A percentile compares a stretch with the other conserved stretches of the same genome.
These are phyloP conservation scores for Phalaenopsis aphrodite DNA, from an alignment of 106 monocot genomes.

Conservation along the genomic window DNA sequence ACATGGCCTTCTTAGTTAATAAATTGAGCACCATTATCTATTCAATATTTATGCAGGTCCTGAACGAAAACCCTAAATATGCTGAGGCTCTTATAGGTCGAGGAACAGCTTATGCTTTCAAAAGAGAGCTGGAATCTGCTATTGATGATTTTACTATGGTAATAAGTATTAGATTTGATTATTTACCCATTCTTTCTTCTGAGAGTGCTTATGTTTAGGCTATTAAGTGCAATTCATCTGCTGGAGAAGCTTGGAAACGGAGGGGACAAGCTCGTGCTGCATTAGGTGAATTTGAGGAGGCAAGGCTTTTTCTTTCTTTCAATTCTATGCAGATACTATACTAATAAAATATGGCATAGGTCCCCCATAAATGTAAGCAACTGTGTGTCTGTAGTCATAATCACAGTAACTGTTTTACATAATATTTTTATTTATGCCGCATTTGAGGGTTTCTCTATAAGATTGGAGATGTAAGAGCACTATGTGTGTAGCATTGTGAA, in stretches of 20 bases:
- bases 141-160: slow-evolving; percentile 95
- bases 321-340: background rate
- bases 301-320: slow-evolving; percentile 12
- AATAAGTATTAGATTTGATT: background rate
- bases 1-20: background rate
- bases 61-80: slow-evolving; percentile 73
- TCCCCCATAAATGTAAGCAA: too few relatives aligned
- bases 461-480: too few relatives aligned
- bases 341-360: too few relatives aligned
- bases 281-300: slow-evolving; percentile 73
- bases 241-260: slow-evolving; percentile 95
- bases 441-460: too few relatives aligned
- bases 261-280: slow-evolving; percentile 94
- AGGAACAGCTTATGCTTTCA: slow-evolving; percentile 92
- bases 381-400: too few relatives aligned
- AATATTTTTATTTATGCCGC: too few relatives aligned
- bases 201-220: slow-evolving; percentile 35
- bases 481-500: too few relatives aligned
- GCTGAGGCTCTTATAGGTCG: slow-evolving; percentile 91
- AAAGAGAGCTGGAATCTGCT: slow-evolving; percentile 83
- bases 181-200: background rate
- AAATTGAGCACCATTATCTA: background rate
- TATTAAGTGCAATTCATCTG: slow-evolving; percentile 65
- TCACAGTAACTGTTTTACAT: too few relatives aligned
- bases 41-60: slow-evolving; percentile 35